Percentiles rank a stretch among this genome's conserved stretches.
Evolutionary conservation across 805 yeast species (phyloP).

Genomic region (Wickerhamomyces canadensis): DNA sequence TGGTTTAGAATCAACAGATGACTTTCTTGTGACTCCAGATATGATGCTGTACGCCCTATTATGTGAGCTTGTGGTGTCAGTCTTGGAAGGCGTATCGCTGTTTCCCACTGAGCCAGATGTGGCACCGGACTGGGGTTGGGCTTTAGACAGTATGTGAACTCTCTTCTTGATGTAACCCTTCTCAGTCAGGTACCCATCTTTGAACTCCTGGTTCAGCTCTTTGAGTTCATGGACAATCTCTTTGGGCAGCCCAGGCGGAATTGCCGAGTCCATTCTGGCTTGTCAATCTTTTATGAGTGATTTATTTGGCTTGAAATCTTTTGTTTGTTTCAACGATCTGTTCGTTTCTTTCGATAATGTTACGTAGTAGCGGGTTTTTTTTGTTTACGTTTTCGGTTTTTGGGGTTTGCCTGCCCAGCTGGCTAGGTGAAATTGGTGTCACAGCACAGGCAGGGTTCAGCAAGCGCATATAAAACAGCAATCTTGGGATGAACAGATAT

Average conservation of each 20-base stretch:
- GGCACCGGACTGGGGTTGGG: background rate
- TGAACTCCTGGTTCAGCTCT: conserved; percentile 43
- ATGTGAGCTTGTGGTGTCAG: conserved; percentile 10
- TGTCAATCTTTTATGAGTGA: too few relatives aligned
- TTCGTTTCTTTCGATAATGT: too few relatives aligned
- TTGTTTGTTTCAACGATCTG: too few relatives aligned
- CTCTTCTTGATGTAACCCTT: conserved; percentile 67
- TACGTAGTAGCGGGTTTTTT: too few relatives aligned
- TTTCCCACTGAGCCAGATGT: conserved; percentile 9
- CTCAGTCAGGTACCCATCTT: conserved; percentile 67
- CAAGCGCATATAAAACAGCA: too few relatives aligned
- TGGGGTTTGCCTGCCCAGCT: too few relatives aligned
- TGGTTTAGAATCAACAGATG: conserved; percentile 26
- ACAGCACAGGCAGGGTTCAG: too few relatives aligned
- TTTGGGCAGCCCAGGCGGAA: conserved; percentile 19
- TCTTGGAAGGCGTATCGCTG: background rate
- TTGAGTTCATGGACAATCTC: conserved; percentile 24
- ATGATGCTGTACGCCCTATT: conserved; percentile 21
- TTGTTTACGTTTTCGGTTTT: too few relatives aligned
- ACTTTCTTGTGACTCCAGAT: conserved; percentile 21
- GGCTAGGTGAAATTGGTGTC: too few relatives aligned
- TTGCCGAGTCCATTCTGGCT: conserved; percentile 22
- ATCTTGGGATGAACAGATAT: too few relatives aligned
- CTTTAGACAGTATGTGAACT: conserved; percentile 29
- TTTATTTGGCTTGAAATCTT: too few relatives aligned